Conservation (phyloP, 1,139 yeast genomes). For the Candida sp. region DNA sequence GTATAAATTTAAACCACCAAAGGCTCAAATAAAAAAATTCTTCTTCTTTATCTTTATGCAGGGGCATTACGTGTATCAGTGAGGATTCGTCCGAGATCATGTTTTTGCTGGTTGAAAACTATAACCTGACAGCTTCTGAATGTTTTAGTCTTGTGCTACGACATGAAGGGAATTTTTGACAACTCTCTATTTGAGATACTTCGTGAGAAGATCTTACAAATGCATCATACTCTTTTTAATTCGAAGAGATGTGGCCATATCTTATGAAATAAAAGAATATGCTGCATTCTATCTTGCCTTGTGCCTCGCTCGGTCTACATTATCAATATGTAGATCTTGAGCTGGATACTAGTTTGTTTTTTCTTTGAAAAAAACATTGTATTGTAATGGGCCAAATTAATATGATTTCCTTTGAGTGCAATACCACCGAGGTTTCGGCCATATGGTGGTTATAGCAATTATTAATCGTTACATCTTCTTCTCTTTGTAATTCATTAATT, state of each 20-base stretch:
- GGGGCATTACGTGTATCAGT: constrained; percentile 99
- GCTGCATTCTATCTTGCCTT: constrained; percentile 34
- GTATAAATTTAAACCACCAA: neutral
- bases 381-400: constrained; percentile 58
- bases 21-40: constrained; percentile 7
- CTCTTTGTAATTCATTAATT: neutral
- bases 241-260: constrained; percentile 23
- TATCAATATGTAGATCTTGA: constrained; percentile 44
- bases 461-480: constrained; percentile 51
- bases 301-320: constrained; percentile 66
- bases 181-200: constrained; percentile 5
- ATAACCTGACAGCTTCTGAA: constrained; percentile 97
- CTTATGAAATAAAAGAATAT: constrained; percentile 8
- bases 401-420: constrained; percentile 74
- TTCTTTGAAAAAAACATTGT: neutral
- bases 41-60: constrained; percentile 89
- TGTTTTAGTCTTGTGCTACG: constrained; percentile 44
- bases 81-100: constrained; percentile 99
- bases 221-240: neutral
- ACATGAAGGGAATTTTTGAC: constrained; percentile 80
- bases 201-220: constrained; percentile 2
- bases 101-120: constrained; percentile 99
- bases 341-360: constrained; percentile 40
- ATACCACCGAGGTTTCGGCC: constrained; percentile 52
- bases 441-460: constrained; percentile 73